Percentiles rank a stretch among this genome's conserved stretches.
These are phyloP conservation scores for Limnomonas spitsbergensis DNA, from an alignment of 139 green algal genomes.

Conservation along the genomic window DNA sequence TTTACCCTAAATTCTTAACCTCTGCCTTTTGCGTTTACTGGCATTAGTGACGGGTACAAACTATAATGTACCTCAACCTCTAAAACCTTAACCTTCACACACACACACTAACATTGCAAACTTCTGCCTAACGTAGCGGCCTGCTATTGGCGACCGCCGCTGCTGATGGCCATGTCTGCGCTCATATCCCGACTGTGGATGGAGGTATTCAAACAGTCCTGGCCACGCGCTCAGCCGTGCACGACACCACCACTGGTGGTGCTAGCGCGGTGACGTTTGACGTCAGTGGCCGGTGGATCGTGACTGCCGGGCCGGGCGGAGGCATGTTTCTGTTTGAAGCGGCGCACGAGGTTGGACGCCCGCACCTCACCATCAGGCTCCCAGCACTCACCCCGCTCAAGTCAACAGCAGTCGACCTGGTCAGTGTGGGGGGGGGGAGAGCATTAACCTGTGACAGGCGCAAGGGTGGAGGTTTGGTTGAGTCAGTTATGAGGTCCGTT, in stretches of 20 bases:
- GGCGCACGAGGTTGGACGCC: neutral
- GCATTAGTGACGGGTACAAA: too few relatives aligned
- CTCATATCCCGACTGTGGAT: neutral
- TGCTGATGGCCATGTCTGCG: conserved; percentile 18
- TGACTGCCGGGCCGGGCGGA: conserved; percentile 33
- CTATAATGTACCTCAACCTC: too few relatives aligned
- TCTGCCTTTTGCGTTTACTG: too few relatives aligned
- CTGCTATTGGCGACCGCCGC: conserved; percentile 16
- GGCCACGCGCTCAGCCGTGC: conserved; percentile 1
- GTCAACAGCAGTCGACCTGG: neutral
- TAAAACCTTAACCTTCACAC: too few relatives aligned
- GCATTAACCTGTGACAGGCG: neutral
- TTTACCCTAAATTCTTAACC: too few relatives aligned
- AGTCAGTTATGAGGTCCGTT: too few relatives aligned
- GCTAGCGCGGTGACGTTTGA: conserved; percentile 28
- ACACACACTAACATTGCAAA: too few relatives aligned
- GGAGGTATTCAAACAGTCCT: neutral
- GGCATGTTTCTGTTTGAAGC: conserved; percentile 31
- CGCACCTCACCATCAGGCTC: neutral
- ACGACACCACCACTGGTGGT: conserved; percentile 28
- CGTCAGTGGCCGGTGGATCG: conserved; percentile 20
- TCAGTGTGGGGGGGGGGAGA: neutral
- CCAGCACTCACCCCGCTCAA: neutral
- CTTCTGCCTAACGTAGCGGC: neutral
- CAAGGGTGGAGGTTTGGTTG: too few relatives aligned